phyloP scores from a whole-genome alignment of 768 basidiomycete species.

The Roridomyces roridus region DNA sequence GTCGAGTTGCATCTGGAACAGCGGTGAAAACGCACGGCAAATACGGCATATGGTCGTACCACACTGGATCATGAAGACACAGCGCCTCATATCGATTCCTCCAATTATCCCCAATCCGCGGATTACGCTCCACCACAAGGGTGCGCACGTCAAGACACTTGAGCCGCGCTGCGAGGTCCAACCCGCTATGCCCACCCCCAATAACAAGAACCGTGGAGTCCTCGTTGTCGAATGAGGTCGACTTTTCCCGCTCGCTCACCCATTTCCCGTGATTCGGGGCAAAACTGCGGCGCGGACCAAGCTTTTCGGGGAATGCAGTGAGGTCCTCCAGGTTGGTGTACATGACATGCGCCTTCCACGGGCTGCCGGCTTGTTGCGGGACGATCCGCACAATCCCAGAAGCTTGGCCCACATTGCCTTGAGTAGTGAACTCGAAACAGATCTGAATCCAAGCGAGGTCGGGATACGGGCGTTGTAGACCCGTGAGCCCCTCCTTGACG shows the following conservation, averaged over 20 bases:
- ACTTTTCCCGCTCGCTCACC: constrained; percentile 31
- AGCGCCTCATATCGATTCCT: constrained; percentile 69
- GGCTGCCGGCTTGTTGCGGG: constrained; percentile 41
- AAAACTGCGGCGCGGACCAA: constrained; percentile 6
- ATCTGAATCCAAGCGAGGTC: constrained; percentile 38
- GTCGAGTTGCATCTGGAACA: not conserved
- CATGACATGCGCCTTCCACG: constrained; percentile 58
- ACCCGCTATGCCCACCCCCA: constrained; percentile 59
- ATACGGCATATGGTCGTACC: constrained; percentile 57
- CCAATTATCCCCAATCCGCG: constrained; percentile 69
- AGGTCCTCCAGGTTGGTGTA: constrained; percentile 61
- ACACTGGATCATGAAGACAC: constrained; percentile 71
- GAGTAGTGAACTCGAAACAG: constrained; percentile 23
- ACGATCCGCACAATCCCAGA: constrained; percentile 56
- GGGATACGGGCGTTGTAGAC: constrained; percentile 36
- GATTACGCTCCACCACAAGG: constrained; percentile 68
- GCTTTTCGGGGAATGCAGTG: constrained; percentile 49
- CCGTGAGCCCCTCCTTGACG: constrained; percentile 27
- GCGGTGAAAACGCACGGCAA: constrained; percentile 35
- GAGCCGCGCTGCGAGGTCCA: constrained; percentile 65
- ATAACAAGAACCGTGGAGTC: constrained; percentile 60
- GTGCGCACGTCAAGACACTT: constrained; percentile 54
- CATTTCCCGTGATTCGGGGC: constrained; percentile 22
- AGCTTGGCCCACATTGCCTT: constrained; percentile 40
- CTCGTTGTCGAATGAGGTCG: constrained; percentile 43